A percentile compares a stretch with the other conserved stretches of the same genome.
Evolutionary conservation across 192 early-diverging fungal species (phyloP).

Genomic region (Coemansia sp.): DNA sequence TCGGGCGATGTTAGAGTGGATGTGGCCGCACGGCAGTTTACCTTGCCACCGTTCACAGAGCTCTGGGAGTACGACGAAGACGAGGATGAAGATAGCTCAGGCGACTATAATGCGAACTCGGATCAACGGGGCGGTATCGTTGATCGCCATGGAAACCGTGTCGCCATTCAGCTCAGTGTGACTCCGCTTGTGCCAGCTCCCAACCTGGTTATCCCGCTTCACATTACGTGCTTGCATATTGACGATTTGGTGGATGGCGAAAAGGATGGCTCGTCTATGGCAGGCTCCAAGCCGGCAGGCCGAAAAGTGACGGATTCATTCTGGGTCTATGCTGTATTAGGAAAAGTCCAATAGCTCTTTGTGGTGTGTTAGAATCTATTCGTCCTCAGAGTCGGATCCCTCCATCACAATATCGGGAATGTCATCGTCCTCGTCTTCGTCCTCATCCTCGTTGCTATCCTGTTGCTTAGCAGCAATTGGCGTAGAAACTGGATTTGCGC

Average conservation of each 20-base stretch:
- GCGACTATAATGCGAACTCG: not conserved
- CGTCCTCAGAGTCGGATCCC: conserved; percentile 49
- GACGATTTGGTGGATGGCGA: conserved; percentile 38
- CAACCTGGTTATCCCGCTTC: conserved; percentile 36
- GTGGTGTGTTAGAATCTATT: conserved; percentile 9
- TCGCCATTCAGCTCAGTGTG: conserved; percentile 40
- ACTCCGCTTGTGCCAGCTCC: conserved; percentile 16
- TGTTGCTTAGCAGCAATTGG: not conserved
- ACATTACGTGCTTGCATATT: conserved; percentile 38
- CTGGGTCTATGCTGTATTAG: conserved; percentile 50
- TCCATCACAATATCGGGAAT: conserved; percentile 55
- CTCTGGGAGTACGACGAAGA: conserved; percentile 79
- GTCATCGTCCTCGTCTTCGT: conserved; percentile 27
- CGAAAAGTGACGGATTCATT: conserved; percentile 33
- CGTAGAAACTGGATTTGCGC: not conserved
- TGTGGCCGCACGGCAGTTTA: conserved; percentile 63
- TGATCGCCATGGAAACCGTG: conserved; percentile 41
- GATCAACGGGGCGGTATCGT: conserved; percentile 28
- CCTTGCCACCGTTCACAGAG: conserved; percentile 71
- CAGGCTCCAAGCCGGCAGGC: not conserved
- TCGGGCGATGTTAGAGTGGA: conserved; percentile 50
- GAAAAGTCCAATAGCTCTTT: conserved; percentile 3
- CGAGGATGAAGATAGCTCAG: conserved; percentile 34
- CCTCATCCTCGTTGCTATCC: conserved; percentile 7
- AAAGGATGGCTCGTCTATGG: conserved; percentile 6